phyloP scores from a whole-genome alignment of 768 basidiomycete species.

The Punctularia strigosozonata region DNA sequence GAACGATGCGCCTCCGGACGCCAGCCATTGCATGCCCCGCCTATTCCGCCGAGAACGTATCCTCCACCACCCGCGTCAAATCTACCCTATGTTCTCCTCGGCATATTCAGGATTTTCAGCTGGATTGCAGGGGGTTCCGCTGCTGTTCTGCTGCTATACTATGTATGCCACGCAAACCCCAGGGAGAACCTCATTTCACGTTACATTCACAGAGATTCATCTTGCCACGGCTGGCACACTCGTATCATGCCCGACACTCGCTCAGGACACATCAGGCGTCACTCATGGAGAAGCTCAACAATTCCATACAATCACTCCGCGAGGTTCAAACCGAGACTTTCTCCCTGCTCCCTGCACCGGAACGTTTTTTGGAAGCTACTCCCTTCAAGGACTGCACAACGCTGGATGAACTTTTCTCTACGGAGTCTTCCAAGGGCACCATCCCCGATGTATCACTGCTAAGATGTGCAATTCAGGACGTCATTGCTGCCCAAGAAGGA shows the following conservation, averaged over 20 bases:
- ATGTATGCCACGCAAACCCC: slow-evolving; percentile 30
- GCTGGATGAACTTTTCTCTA: slow-evolving; percentile 24
- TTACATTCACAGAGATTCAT: slow-evolving; percentile 41
- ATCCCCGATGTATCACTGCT: slow-evolving; percentile 45
- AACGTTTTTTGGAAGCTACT: slow-evolving; percentile 35
- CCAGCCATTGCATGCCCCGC: slow-evolving; percentile 26
- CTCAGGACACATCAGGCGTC: slow-evolving; percentile 47
- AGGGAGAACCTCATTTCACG: not conserved
- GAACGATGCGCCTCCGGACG: slow-evolving; percentile 7
- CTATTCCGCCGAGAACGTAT: slow-evolving; percentile 62
- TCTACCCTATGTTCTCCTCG: slow-evolving; percentile 54
- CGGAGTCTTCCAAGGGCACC: slow-evolving; percentile 11
- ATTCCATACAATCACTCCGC: slow-evolving; percentile 44
- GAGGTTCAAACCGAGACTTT: slow-evolving; percentile 42
- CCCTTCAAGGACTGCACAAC: slow-evolving; percentile 33
- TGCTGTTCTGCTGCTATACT: slow-evolving; percentile 46
- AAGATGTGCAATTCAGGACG: slow-evolving; percentile 51
- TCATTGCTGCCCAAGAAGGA: too few species aligned
- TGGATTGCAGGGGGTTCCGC: slow-evolving; percentile 63
- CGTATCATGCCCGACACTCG: slow-evolving; percentile 48
- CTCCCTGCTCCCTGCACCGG: slow-evolving; percentile 43
- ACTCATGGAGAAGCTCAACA: slow-evolving; percentile 41
- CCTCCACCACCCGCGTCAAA: slow-evolving; percentile 60
- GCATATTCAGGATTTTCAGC: slow-evolving; percentile 42
- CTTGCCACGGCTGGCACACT: slow-evolving; percentile 50